phyloP scores from a whole-genome alignment of 306 rosid genomes.

The Acacia crassicarpa region DNA sequence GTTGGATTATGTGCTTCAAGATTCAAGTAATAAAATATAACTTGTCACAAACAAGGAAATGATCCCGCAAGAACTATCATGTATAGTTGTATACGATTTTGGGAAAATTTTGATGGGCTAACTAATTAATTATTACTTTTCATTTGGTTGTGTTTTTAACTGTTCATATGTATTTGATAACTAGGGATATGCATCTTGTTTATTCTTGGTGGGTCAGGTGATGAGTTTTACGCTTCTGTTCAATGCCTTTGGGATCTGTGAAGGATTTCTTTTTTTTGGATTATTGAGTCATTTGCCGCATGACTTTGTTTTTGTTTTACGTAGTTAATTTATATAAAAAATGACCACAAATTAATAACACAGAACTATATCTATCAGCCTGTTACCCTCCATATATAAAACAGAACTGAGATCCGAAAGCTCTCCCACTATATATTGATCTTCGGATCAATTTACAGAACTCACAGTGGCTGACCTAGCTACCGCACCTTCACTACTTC shows the following conservation, averaged over 20 bases:
- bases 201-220: not conserved
- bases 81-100: not conserved
- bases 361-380: constrained; percentile 16
- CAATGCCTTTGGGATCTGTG: constrained; percentile 51
- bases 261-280: constrained; percentile 19
- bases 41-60: not conserved
- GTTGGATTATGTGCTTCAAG: not conserved
- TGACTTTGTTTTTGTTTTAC: constrained; percentile 62
- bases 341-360: not conserved
- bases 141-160: not conserved
- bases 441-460: constrained; percentile 34
- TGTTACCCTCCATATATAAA: constrained; percentile 33
- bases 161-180: not conserved
- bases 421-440: constrained; percentile 41
- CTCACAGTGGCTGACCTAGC: not conserved
- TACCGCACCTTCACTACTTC: constrained; percentile 33
- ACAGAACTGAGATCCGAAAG: constrained; percentile 45
- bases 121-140: not conserved
- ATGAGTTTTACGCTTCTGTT: not conserved
- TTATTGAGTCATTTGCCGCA: constrained; percentile 20
- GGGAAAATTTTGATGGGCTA: not conserved
- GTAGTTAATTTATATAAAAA: constrained; percentile 36
- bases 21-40: not conserved
- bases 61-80: not conserved
- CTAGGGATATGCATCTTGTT: not conserved